A percentile compares a stretch with the other conserved stretches of the same genome.
Conservation (phyloP, 202 grass and related monocot genomes). For the Schoenoplectus triqueter region DNA sequence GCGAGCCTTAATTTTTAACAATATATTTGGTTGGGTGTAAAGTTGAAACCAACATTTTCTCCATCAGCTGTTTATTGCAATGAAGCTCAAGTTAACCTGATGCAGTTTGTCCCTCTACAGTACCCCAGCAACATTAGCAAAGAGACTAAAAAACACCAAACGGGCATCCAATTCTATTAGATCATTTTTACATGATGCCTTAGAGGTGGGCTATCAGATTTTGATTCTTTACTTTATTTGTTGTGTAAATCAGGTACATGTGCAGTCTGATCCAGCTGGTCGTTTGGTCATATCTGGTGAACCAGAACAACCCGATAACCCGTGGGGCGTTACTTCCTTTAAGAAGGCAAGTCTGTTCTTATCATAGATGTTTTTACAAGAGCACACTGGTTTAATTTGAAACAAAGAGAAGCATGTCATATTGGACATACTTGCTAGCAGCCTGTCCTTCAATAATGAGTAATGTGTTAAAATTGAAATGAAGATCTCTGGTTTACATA, state of each 20-base stretch:
- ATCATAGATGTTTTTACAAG: conserved; percentile 22
- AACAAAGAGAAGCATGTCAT: conserved; percentile 14
- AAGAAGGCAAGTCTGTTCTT: conserved; percentile 73
- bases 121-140: background rate
- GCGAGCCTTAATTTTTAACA: no score
- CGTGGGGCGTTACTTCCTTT: conserved; percentile 94
- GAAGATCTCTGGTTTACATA: background rate
- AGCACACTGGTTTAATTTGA: background rate
- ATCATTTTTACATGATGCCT: conserved; percentile 27
- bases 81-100: background rate
- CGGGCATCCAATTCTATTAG: background rate
- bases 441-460: background rate
- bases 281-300: conserved; percentile 92
- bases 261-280: conserved; percentile 95
- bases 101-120: background rate
- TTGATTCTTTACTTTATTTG: conserved; percentile 30
- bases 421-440: background rate
- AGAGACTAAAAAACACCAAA: background rate
- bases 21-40: no score
- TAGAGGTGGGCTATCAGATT: conserved; percentile 10
- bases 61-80: background rate
- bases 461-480: background rate
- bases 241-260: conserved; percentile 78
- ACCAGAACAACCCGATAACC: conserved; percentile 92
- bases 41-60: no score